A percentile compares a stretch with the other conserved stretches of the same genome.
phyloP scores from a whole-genome alignment of 345 rosid species.

The Arabidopsis thaliana region DNA sequence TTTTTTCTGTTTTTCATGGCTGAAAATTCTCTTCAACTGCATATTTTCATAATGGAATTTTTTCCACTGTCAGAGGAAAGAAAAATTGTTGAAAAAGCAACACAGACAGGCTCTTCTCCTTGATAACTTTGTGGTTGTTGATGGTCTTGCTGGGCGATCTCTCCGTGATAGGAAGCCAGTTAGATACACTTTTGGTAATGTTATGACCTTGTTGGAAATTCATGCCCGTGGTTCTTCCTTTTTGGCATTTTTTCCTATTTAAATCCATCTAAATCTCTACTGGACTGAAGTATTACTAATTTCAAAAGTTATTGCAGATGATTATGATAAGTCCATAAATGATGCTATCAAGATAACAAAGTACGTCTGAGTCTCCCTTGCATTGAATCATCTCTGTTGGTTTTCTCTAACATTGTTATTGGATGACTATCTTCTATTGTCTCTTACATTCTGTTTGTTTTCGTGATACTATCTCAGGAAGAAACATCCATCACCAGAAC shows the following conservation, averaged over 20 bases:
- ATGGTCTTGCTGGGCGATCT: constrained; percentile 90
- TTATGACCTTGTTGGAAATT: constrained; percentile 24
- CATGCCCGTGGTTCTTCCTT: constrained; percentile 4
- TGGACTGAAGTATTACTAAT: constrained; percentile 15
- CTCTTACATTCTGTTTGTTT: constrained; percentile 33
- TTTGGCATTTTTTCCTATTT: constrained; percentile 18
- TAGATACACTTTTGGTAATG: constrained; percentile 93
- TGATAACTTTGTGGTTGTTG: constrained; percentile 72
- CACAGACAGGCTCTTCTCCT: constrained; percentile 97
- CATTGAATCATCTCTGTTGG: constrained; percentile 26
- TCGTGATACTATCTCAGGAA: constrained; percentile 51
- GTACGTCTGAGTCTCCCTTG: constrained; percentile 49
- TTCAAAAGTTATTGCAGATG: constrained; percentile 71
- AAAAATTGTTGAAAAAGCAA: constrained; percentile 67
- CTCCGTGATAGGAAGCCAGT: constrained; percentile 98
- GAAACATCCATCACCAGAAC: constrained; percentile 89
- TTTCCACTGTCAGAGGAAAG: constrained; percentile 42
- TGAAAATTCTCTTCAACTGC: constrained; percentile 22
- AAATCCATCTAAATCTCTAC: neutral
- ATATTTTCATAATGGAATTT: constrained; percentile 2
- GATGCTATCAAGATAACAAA: constrained; percentile 97
- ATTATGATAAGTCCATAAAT: constrained; percentile 94
- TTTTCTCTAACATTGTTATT: neutral
- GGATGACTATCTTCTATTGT: neutral
- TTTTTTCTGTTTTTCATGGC: constrained; percentile 15